Evolutionary conservation across 805 yeast genomes (phyloP).

Genomic region (Ogataea philodendri): DNA sequence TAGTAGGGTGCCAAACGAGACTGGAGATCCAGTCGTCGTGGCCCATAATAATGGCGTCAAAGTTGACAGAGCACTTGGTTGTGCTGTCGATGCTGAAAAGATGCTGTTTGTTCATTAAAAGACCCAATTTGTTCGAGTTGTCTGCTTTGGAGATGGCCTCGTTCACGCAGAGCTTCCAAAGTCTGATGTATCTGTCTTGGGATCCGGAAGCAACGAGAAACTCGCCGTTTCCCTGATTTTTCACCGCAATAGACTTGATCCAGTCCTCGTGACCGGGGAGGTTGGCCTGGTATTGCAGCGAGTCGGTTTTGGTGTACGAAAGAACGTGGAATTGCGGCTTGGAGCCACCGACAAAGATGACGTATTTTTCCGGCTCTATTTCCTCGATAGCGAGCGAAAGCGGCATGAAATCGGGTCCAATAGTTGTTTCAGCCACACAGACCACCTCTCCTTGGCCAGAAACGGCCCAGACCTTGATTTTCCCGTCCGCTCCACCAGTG

Average conservation of each 20-base stretch:
- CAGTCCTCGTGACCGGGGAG: slow-evolving; percentile 95
- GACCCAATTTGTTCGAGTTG: slow-evolving; percentile 48
- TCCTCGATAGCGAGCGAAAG: slow-evolving; percentile 37
- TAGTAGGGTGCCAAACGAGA: slow-evolving; percentile 73
- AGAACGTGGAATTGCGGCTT: slow-evolving; percentile 52
- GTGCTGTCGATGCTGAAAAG: slow-evolving; percentile 42
- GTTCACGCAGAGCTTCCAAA: slow-evolving; percentile 74
- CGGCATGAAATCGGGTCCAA: slow-evolving; percentile 51
- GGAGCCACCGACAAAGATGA: slow-evolving; percentile 76
- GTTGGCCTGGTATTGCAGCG: slow-evolving; percentile 44
- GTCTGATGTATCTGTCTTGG: slow-evolving; percentile 86
- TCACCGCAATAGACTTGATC: slow-evolving; percentile 74
- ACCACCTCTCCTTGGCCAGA: slow-evolving; percentile 21
- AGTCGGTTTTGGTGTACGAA: slow-evolving; percentile 35
- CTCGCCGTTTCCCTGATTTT: slow-evolving; percentile 47
- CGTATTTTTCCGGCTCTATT: slow-evolving; percentile 33
- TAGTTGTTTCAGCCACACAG: slow-evolving; percentile 33
- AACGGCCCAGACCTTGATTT: slow-evolving; percentile 48
- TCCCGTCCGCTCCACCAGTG: slow-evolving; percentile 67
- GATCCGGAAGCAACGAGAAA: slow-evolving; percentile 83
- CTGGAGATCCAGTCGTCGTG: slow-evolving; percentile 98
- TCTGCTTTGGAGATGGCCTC: slow-evolving; percentile 56
- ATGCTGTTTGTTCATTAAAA: slow-evolving; percentile 72
- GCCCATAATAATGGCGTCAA: slow-evolving; percentile 94
- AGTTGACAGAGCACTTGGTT: slow-evolving; percentile 56